A percentile compares a stretch with the other conserved stretches of the same genome.
Conservation (phyloP, 2,329 filamentous ascomycete species). For the Bertia moriformis region DNA sequence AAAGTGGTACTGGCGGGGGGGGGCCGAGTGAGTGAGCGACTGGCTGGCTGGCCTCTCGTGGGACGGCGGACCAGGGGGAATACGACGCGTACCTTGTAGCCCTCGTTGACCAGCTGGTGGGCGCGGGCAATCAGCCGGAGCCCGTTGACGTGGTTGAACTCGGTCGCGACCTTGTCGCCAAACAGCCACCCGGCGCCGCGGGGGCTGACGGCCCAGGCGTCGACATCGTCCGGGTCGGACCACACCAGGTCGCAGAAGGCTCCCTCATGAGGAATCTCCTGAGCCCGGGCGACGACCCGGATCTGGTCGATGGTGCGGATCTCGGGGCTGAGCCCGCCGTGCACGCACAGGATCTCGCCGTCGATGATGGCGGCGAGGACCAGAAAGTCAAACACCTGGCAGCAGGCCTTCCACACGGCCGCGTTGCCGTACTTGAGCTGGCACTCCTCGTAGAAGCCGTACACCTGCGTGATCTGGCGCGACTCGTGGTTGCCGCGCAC, state of each 20-base stretch:
- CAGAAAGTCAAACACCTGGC: slow-evolving; percentile 96
- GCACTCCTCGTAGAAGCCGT: slow-evolving; percentile 98
- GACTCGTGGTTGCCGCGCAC: slow-evolving; percentile 98
- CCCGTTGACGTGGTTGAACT: slow-evolving; percentile 67
- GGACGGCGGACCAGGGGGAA: neutral
- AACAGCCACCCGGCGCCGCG: slow-evolving; percentile 91
- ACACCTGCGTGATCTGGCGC: slow-evolving; percentile 96
- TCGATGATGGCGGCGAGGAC: slow-evolving; percentile 94
- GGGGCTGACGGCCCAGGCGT: slow-evolving; percentile 89
- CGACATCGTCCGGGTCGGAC: slow-evolving; percentile 94
- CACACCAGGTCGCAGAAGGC: slow-evolving; percentile 96
- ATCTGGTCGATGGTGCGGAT: slow-evolving; percentile 95
- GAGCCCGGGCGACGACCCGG: slow-evolving; percentile 82
- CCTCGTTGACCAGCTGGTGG: slow-evolving; percentile 64
- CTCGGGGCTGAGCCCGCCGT: slow-evolving; percentile 86
- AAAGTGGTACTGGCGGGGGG: neutral
- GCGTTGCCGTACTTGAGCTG: slow-evolving; percentile 97
- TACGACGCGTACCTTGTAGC: slow-evolving; percentile 41
- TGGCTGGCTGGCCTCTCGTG: too few relatives aligned
- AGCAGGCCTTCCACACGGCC: slow-evolving; percentile 99
- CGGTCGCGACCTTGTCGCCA: slow-evolving; percentile 61
- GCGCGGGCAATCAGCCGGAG: slow-evolving; percentile 58
- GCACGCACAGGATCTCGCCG: slow-evolving; percentile 97
- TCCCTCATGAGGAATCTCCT: slow-evolving; percentile 95
- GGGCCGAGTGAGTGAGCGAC: too few relatives aligned